These are phyloP conservation scores for Pleurotus citrinopileatus DNA, from an alignment of 768 basidiomycete species.

Conservation along the genomic window DNA sequence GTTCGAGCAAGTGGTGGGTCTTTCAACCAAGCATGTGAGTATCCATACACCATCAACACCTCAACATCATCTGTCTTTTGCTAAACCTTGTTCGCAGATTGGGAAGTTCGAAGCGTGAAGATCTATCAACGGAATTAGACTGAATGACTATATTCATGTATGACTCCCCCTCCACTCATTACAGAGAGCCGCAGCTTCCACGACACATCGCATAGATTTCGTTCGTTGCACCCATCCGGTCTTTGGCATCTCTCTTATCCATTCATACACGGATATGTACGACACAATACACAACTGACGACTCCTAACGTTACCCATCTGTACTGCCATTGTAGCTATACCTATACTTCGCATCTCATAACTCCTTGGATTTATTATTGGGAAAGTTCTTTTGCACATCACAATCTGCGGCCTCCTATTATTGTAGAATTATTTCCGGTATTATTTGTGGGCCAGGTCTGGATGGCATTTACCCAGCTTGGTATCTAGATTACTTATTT, in stretches of 20 bases:
- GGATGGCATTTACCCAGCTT: no score
- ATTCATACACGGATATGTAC: not conserved
- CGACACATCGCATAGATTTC: not conserved
- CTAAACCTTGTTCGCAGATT: constrained; percentile 44
- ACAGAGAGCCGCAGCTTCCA: no score
- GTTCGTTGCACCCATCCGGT: not conserved
- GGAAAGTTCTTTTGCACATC: not conserved
- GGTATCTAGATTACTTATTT: no score
- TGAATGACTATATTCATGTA: not conserved
- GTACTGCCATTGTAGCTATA: constrained; percentile 10
- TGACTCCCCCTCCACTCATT: not conserved
- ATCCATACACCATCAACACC: not conserved
- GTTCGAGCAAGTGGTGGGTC: constrained; percentile 69
- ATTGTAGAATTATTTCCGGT: not conserved
- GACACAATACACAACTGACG: not conserved
- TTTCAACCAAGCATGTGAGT: constrained; percentile 78
- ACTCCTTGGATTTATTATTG: not conserved
- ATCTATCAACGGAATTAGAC: constrained; percentile 52
- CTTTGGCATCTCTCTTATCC: not conserved
- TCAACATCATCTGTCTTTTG: constrained; percentile 6
- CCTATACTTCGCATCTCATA: not conserved
- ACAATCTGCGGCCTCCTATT: constrained; percentile 14
- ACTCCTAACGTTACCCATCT: constrained; percentile 1
- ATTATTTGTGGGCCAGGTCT: not conserved
- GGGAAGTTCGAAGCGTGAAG: constrained; percentile 77